Evolutionary conservation across 495 filamentous ascomycete genomes (phyloP).

Genomic region (Annulohypoxylon moriforme): DNA sequence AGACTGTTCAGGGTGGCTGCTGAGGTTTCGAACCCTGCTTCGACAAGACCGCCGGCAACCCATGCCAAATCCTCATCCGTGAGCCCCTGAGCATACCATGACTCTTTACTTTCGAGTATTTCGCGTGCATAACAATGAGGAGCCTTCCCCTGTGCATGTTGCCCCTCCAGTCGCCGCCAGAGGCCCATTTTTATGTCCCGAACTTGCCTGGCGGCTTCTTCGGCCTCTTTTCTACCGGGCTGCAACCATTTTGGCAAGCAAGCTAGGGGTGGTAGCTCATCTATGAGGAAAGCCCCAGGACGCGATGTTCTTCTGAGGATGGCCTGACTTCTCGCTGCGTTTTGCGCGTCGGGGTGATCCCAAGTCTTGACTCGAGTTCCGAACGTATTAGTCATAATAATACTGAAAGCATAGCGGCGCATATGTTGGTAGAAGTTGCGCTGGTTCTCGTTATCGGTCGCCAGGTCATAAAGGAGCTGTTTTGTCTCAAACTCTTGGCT

Average conservation of each 20-base stretch:
- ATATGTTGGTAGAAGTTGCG: slow-evolving; percentile 49
- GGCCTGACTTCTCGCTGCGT: slow-evolving; percentile 16
- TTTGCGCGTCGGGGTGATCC: slow-evolving; percentile 51
- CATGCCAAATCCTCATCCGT: slow-evolving; percentile 56
- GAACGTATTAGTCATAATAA: slow-evolving; percentile 52
- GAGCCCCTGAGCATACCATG: slow-evolving; percentile 38
- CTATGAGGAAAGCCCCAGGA: slow-evolving; percentile 43
- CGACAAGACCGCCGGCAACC: slow-evolving; percentile 55
- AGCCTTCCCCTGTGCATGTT: slow-evolving; percentile 34
- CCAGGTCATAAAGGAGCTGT: slow-evolving; percentile 55
- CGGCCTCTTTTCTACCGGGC: slow-evolving; percentile 25
- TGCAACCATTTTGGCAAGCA: slow-evolving; percentile 43
- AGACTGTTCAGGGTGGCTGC: slow-evolving; percentile 60
- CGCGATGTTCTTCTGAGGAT: slow-evolving; percentile 31
- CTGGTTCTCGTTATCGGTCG: slow-evolving; percentile 35
- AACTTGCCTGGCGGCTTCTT: slow-evolving; percentile 24
- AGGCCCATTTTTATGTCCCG: slow-evolving; percentile 56
- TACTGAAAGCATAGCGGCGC: slow-evolving; percentile 49
- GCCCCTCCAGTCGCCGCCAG: slow-evolving; percentile 53
- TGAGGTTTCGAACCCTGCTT: slow-evolving; percentile 65
- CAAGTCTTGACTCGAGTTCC: slow-evolving; percentile 50
- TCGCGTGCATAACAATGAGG: slow-evolving; percentile 39
- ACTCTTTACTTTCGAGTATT: slow-evolving; percentile 32
- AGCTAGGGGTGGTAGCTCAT: slow-evolving; percentile 41
- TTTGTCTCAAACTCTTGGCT: slow-evolving; percentile 61